These are phyloP conservation scores for Paraconiothyrium brasiliense DNA, from an alignment of 2,329 filamentous ascomycete genomes.

Conservation along the genomic window DNA sequence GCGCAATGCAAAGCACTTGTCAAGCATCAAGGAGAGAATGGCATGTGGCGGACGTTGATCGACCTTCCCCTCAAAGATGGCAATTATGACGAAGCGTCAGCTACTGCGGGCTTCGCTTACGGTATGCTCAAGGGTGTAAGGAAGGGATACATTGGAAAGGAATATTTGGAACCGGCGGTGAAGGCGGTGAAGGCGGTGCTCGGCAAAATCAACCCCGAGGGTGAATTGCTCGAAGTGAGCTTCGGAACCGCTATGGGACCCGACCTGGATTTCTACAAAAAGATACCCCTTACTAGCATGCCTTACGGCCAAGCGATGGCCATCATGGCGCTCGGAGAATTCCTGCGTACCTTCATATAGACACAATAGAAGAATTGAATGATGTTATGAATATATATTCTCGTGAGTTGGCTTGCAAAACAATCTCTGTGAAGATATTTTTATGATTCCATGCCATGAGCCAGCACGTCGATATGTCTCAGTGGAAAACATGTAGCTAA, in stretches of 20 bases:
- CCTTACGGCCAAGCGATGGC: slow-evolving; percentile 87
- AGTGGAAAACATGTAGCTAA: too few relatives aligned
- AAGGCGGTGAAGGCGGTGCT: slow-evolving; percentile 74
- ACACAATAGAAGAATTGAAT: not conserved
- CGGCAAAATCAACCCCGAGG: slow-evolving; percentile 70
- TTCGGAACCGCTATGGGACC: slow-evolving; percentile 83
- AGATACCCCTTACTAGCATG: slow-evolving; percentile 81
- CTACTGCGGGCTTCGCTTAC: slow-evolving; percentile 82
- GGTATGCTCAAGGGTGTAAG: slow-evolving; percentile 78
- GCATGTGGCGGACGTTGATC: slow-evolving; percentile 79
- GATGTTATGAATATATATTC: too few relatives aligned
- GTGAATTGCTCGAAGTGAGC: slow-evolving; percentile 77
- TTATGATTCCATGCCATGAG: too few relatives aligned
- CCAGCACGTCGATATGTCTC: too few relatives aligned
- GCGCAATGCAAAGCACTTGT: slow-evolving; percentile 74
- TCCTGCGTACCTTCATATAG: slow-evolving; percentile 68
- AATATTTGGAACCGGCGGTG: slow-evolving; percentile 69
- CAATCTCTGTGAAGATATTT: too few relatives aligned
- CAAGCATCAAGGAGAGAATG: slow-evolving; percentile 67
- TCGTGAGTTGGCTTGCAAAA: too few relatives aligned
- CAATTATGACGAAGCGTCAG: slow-evolving; percentile 79
- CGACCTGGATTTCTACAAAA: slow-evolving; percentile 77
- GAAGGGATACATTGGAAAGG: slow-evolving; percentile 72
- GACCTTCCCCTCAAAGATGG: slow-evolving; percentile 72
- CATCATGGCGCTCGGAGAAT: slow-evolving; percentile 82